phyloP scores from a whole-genome alignment of 83 land plant genomes.

The Diphasiastrum complanatum region DNA sequence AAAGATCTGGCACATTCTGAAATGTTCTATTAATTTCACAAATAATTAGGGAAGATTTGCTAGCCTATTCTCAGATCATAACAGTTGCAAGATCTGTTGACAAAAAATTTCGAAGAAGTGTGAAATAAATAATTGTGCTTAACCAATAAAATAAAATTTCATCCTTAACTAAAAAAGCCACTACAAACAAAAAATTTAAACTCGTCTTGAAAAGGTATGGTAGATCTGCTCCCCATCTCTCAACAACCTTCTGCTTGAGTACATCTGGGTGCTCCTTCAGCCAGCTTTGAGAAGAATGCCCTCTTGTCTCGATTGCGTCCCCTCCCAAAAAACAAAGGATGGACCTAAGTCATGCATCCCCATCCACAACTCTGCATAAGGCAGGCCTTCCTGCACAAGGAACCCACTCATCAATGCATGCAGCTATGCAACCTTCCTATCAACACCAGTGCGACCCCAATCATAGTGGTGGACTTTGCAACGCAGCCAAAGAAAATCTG shows the following conservation, averaged over 20 bases:
- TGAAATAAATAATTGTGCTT: too few species aligned
- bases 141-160: background rate
- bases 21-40: too few species aligned
- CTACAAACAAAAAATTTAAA: background rate
- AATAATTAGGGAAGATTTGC: too few species aligned
- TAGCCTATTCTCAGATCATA: too few species aligned
- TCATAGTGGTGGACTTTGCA: constrained; percentile 67
- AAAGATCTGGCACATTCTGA: too few species aligned
- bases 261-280: constrained; percentile 44
- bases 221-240: constrained; percentile 65
- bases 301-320: background rate
- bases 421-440: constrained; percentile 43
- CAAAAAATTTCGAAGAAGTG: too few species aligned
- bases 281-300: constrained; percentile 48
- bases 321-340: background rate
- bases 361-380: constrained; percentile 90
- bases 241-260: constrained; percentile 57
- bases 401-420: constrained; percentile 30
- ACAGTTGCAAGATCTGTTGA: too few species aligned
- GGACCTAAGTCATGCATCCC: constrained; percentile 52
- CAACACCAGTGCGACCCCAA: constrained; percentile 50
- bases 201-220: constrained; percentile 84
- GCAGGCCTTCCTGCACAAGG: constrained; percentile 28
- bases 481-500: constrained; percentile 24
- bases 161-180: background rate